Conservation (phyloP, 129 eudicot genomes). For the sunflower (Helianthus annuus) region DNA sequence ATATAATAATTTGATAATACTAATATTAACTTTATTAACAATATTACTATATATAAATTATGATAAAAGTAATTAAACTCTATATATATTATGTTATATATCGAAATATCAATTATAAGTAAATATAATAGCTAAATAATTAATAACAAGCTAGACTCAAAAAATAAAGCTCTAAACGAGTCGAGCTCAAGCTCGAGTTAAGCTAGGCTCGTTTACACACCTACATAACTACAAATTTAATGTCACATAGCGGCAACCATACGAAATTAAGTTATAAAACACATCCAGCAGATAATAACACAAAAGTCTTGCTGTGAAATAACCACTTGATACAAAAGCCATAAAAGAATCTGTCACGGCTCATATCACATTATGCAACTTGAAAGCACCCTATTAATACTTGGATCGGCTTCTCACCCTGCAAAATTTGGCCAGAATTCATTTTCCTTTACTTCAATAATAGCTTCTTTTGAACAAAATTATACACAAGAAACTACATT, state of each 20-base stretch:
- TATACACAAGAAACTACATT: not conserved
- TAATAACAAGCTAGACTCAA: no score
- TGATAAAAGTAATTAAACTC: no score
- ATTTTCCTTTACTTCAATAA: conserved; percentile 12
- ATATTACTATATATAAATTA: no score
- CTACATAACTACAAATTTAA: conserved; percentile 3
- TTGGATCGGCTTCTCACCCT: conserved; percentile 78
- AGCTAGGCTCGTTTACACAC: not conserved
- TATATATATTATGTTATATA: no score
- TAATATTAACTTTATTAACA: no score
- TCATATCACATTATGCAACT: conserved; percentile 16
- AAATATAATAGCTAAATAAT: no score
- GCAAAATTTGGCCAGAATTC: conserved; percentile 29
- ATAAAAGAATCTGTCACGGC: not conserved
- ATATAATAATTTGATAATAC: no score
- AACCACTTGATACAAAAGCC: conserved; percentile 23
- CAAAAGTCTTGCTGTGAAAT: conserved; percentile 15
- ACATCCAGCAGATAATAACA: conserved; percentile 20
- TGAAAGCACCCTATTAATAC: conserved; percentile 37
- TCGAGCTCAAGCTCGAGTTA: not conserved
- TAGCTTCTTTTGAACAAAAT: conserved; percentile 9
- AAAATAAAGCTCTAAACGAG: no score
- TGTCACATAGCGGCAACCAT: not conserved
- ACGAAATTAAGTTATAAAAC: conserved; percentile 1
- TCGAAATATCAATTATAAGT: no score